phyloP scores from a whole-genome alignment of 352 stramenopile genomes.

The Detonula confervacea region DNA sequence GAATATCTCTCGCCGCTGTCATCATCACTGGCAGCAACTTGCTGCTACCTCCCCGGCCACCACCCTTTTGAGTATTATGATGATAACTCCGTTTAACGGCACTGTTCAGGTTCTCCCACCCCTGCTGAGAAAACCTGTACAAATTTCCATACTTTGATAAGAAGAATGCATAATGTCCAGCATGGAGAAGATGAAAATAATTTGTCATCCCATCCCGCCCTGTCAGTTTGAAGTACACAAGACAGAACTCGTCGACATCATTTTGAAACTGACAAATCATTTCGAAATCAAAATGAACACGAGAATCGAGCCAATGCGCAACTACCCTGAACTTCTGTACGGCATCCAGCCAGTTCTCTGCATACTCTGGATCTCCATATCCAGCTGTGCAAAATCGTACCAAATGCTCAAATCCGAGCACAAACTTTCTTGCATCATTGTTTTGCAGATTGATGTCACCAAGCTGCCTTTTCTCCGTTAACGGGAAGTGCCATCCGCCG shows the following conservation, averaged over 20 bases:
- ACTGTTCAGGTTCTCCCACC: slow-evolving; percentile 41
- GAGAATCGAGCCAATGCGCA: too few species aligned
- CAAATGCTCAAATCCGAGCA: too few species aligned
- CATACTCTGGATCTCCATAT: too few species aligned
- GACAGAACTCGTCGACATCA: slow-evolving; percentile 19
- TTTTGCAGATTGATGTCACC: too few species aligned
- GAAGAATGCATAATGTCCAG: slow-evolving; percentile 42
- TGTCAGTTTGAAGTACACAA: slow-evolving; percentile 12
- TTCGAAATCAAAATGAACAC: slow-evolving; percentile 2
- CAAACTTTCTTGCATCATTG: too few species aligned
- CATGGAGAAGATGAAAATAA: slow-evolving; percentile 36
- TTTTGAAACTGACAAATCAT: slow-evolving; percentile 5
- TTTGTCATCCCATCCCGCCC: slow-evolving; percentile 35
- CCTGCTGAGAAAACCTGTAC: slow-evolving; percentile 44
- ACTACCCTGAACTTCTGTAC: too few species aligned
- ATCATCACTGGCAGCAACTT: slow-evolving; percentile 2
- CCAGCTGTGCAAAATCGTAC: too few species aligned
- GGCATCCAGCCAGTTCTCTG: too few species aligned
- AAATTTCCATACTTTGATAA: slow-evolving; percentile 26
- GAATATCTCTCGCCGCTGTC: neutral
- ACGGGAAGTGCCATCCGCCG: too few species aligned
- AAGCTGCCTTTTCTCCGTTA: too few species aligned
- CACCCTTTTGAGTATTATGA: slow-evolving; percentile 11
- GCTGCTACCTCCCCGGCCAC: neutral
- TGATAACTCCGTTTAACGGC: slow-evolving; percentile 14